Base-by-base conservation (phyloP, 345 rosid genomes). In the Syzygium aromaticum region DNA sequence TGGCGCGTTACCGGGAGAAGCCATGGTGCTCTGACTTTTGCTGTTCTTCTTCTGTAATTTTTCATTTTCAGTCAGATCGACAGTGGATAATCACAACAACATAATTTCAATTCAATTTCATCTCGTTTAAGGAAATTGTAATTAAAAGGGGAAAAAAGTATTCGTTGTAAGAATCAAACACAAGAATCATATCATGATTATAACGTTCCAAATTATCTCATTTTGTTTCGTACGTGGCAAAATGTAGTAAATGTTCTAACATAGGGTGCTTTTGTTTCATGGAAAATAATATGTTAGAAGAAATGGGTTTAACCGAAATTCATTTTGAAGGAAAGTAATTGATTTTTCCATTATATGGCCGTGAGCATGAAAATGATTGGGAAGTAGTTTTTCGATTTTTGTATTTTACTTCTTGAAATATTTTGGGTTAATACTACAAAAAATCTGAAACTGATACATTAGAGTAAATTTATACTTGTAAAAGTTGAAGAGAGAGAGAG, bases 1-100 rank as follows among this genome's bases (percentile, higher is more conserved):
- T 92, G 98, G 95, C 95, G 98, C 96, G 95, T 11, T 7, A 14
- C 14, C 5, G 49, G 49, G 2, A 8, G 78, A 30, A 67, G 78
- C 67, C 46, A 43, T 1, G 46, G 46, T 6, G 46, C 1, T 43
- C 4, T 43, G 7, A 43, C 46, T 43, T 43, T 43, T 43, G 46
- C 46, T 43, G 4, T 6, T 27, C 33, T 12, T 59, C 7, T 12
- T 1, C 0, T 59, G 16, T 52, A 14, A 12, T 12, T 52, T 13
- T 52, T 52, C 5, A 13, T 13, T 52, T 52, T 14, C 46, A 43
- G 46, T 43, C 46, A 43, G 46, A 52, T 52, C 15, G 53, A 52
- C 15, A 52, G 15, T 52, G 53, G 15, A 52, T 52, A 14, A 12
- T 52, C 5, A 52, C 53, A 52, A 52, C 53, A 52, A 52, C 15